Evolutionary conservation across 2,329 filamentous ascomycete genomes (phyloP).

Genomic region (Trichoderma oligosporum): DNA sequence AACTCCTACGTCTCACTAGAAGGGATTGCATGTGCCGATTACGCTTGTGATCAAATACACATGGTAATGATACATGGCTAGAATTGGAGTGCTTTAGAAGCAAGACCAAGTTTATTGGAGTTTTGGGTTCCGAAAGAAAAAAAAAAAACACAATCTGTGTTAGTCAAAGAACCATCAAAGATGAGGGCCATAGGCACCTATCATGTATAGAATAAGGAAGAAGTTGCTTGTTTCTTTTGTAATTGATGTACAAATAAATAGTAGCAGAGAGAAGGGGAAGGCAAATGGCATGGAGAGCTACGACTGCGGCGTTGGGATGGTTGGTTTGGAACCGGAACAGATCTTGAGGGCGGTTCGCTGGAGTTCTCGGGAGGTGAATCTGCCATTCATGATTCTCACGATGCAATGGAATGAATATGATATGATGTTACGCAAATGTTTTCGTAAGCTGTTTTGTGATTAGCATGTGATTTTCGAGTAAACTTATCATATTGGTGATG

Average conservation of each 20-base stretch:
- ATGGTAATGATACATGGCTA: constrained; percentile 29
- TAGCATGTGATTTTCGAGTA: background rate
- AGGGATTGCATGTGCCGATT: constrained; percentile 32
- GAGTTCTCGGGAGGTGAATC: constrained; percentile 23
- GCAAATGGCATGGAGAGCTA: constrained; percentile 12
- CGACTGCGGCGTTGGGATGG: constrained; percentile 20
- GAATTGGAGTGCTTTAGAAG: constrained; percentile 19
- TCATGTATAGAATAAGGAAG: constrained; percentile 17
- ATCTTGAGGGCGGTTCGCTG: constrained; percentile 24
- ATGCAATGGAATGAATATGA: constrained; percentile 31
- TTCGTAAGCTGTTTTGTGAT: background rate
- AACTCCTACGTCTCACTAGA: constrained; percentile 27
- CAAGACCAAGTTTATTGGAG: background rate
- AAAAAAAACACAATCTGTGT: background rate
- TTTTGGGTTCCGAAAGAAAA: background rate
- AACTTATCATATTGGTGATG: background rate
- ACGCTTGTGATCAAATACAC: constrained; percentile 30
- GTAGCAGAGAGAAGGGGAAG: constrained; percentile 20
- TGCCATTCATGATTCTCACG: constrained; percentile 30
- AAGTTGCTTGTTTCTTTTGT: constrained; percentile 18
- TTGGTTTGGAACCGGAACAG: constrained; percentile 22
- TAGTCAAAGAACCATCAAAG: constrained; percentile 1
- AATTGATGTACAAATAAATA: constrained; percentile 26
- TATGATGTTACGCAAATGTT: constrained; percentile 22
- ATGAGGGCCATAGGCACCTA: background rate